Conservation (phyloP, 108 stramenopile species). For the Cyclotella atomus region DNA sequence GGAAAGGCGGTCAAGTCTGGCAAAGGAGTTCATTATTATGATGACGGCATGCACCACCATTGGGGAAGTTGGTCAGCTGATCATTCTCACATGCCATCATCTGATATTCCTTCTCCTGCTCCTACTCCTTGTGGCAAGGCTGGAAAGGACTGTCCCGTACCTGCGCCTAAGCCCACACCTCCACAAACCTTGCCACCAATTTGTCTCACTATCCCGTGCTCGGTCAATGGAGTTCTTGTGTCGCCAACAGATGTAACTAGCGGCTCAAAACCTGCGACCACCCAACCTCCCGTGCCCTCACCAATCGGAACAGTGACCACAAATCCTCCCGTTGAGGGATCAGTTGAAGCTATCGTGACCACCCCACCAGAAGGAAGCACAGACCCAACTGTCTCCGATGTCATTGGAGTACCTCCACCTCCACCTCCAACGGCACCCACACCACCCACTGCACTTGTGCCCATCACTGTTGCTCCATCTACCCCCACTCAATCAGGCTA, state of each 20-base stretch:
- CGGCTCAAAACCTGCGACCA: background rate
- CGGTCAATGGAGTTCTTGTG: background rate
- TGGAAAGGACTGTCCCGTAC: constrained; percentile 15
- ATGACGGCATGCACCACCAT: background rate
- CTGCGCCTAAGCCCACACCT: background rate
- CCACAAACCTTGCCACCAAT: constrained; percentile 12
- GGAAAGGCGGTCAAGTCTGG: constrained; percentile 13
- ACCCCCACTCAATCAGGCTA: background rate
- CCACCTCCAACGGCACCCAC: background rate
- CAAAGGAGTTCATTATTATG: background rate
- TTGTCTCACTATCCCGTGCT: constrained; percentile 7
- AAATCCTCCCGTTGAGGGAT: background rate
- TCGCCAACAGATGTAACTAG: background rate
- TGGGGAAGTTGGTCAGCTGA: background rate
- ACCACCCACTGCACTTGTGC: constrained; percentile 1
- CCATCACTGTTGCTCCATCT: constrained; percentile 13
- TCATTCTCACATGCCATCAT: constrained; percentile 1
- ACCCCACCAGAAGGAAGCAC: background rate
- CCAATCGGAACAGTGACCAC: constrained; percentile 3
- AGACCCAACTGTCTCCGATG: background rate
- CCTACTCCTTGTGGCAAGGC: constrained; percentile 27
- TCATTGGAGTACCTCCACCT: no score
- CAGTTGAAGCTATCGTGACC: background rate
- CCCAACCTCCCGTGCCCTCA: constrained; percentile 5
- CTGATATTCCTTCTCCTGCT: constrained; percentile 5